phyloP scores from a whole-genome alignment of 495 filamentous ascomycete species.

The Neurospora tetraspora region DNA sequence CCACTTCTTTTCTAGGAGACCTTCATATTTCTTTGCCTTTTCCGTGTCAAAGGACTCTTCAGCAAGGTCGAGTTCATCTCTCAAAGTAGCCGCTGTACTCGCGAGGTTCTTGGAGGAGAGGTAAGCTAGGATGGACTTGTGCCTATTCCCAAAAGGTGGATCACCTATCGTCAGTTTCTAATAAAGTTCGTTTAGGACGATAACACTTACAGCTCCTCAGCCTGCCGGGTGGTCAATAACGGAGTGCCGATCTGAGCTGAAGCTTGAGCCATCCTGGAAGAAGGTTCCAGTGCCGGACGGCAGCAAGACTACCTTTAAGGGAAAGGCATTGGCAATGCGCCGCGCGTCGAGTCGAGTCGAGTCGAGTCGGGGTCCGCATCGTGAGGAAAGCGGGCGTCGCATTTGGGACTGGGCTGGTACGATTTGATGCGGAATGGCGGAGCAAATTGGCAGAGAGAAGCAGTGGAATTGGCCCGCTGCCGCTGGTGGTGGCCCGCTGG shows the following conservation, averaged over 20 bases:
- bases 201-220: constrained; percentile 66
- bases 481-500: background rate
- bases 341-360: background rate
- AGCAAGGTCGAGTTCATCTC: constrained; percentile 50
- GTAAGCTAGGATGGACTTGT: constrained; percentile 83
- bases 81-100: constrained; percentile 53
- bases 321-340: background rate
- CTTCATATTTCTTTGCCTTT: constrained; percentile 75
- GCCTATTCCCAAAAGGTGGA: constrained; percentile 36
- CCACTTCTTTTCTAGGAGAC: constrained; percentile 86
- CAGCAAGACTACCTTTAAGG: background rate
- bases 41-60: constrained; percentile 57
- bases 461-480: background rate
- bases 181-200: background rate
- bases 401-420: background rate
- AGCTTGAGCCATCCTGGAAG: background rate
- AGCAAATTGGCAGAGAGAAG: background rate
- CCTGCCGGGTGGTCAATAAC: constrained; percentile 57
- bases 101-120: constrained; percentile 54
- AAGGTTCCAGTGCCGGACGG: background rate
- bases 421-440: background rate
- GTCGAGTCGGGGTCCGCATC: background rate
- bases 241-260: background rate
- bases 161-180: background rate
- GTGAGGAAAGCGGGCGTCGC: background rate